Evolutionary conservation across 495 filamentous ascomycete species (phyloP).

Genomic region (Schizothecium vesticola): DNA sequence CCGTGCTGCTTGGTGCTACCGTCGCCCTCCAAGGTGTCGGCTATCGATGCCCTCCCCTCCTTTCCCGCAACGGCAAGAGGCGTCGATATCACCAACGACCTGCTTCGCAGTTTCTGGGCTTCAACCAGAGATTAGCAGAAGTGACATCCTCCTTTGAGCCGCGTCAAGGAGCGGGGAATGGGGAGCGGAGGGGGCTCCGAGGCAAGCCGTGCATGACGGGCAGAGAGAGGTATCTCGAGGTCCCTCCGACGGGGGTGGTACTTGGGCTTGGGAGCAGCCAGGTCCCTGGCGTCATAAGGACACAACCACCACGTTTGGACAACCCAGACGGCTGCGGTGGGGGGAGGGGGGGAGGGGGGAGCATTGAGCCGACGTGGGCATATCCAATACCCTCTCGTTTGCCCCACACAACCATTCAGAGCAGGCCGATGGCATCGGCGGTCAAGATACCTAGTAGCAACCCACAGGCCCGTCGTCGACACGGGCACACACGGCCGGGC

Average conservation of each 20-base stretch:
- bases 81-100: slow-evolving; percentile 16
- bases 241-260: neutral
- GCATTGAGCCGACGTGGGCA: neutral
- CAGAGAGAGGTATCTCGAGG: neutral
- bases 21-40: neutral
- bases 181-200: neutral
- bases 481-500: neutral
- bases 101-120: neutral
- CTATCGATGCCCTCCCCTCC: neutral
- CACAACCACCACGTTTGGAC: neutral
- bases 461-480: neutral
- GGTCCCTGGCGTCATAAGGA: neutral
- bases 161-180: neutral
- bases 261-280: neutral
- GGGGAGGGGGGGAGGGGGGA: neutral
- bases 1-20: neutral
- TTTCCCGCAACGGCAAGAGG: neutral
- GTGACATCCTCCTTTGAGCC: neutral
- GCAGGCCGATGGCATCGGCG: neutral
- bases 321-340: neutral
- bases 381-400: neutral
- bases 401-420: neutral
- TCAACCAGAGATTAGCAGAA: slow-evolving; percentile 2
- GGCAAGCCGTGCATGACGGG: neutral
- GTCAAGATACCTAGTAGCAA: neutral